phyloP scores from a whole-genome alignment of 2,329 filamentous ascomycete species.

The Diaporthe longicolla region DNA sequence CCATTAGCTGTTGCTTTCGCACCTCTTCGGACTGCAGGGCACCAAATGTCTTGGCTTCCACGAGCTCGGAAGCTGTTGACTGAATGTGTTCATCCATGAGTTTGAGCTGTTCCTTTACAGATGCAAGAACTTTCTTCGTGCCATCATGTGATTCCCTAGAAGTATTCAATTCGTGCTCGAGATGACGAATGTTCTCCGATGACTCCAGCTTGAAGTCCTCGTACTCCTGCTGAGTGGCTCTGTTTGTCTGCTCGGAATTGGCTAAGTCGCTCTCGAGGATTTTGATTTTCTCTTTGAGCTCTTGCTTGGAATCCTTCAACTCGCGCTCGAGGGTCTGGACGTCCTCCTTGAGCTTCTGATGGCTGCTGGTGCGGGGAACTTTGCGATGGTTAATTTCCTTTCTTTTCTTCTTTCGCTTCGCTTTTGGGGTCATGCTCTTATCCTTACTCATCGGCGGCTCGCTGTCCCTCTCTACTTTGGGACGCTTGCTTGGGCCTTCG shows the following conservation, averaged over 20 bases:
- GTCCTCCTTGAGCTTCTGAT: background rate
- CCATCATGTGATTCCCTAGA: background rate
- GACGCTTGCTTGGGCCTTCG: background rate
- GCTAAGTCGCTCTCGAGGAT: background rate
- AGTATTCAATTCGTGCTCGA: too few relatives aligned
- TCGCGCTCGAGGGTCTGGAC: background rate
- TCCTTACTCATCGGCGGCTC: constrained; percentile 11
- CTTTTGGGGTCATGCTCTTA: background rate
- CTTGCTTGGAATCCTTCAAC: background rate
- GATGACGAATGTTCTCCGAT: too few relatives aligned
- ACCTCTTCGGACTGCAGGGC: too few relatives aligned
- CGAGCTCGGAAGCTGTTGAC: background rate
- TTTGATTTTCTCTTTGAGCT: background rate
- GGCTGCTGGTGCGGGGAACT: background rate
- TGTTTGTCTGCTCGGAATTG: background rate
- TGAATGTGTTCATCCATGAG: background rate
- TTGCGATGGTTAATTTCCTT: background rate
- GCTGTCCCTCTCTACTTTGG: background rate
- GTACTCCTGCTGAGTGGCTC: background rate
- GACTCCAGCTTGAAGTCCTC: background rate
- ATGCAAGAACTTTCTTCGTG: background rate
- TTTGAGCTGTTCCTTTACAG: background rate
- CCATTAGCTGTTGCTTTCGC: too few relatives aligned
- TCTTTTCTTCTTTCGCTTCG: background rate
- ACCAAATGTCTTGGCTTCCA: too few relatives aligned